A percentile compares a stretch with the other conserved stretches of the same genome.
Conservation (phyloP, 2,329 filamentous ascomycete genomes). For the Verticillium longisporum region DNA sequence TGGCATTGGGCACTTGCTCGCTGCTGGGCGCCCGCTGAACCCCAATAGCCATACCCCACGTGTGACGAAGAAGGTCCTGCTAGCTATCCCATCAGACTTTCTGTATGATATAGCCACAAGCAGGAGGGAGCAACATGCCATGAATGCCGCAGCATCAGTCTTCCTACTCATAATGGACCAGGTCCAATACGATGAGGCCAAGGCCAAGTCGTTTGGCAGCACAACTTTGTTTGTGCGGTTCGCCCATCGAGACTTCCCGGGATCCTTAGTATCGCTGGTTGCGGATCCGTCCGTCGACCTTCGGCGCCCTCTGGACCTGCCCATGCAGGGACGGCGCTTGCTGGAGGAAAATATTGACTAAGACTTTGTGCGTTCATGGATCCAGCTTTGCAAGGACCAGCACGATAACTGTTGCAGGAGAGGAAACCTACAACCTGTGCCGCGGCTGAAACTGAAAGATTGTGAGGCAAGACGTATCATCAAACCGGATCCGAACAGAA, state of each 20-base stretch:
- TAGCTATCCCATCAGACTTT: background rate
- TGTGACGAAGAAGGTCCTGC: background rate
- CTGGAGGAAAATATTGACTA: background rate
- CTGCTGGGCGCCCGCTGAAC: background rate
- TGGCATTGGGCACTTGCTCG: background rate
- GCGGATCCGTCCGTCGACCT: background rate
- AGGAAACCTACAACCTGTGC: background rate
- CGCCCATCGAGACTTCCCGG: background rate
- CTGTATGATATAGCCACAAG: background rate
- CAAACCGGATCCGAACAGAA: background rate
- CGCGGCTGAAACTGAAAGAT: conserved; percentile 2
- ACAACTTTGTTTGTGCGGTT: background rate
- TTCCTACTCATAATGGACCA: conserved; percentile 1
- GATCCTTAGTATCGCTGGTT: background rate
- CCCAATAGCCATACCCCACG: background rate
- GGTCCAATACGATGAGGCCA: background rate
- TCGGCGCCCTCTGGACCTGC: background rate
- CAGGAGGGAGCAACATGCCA: background rate
- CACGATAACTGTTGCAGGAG: background rate
- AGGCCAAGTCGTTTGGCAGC: background rate
- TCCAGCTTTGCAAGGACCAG: background rate
- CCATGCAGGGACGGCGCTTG: background rate
- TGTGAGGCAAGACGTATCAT: conserved; percentile 1
- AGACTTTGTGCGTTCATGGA: background rate
- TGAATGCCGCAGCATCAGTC: background rate